Conservation (phyloP, 305 asterid genomes). For the Fraxinus sp. region DNA sequence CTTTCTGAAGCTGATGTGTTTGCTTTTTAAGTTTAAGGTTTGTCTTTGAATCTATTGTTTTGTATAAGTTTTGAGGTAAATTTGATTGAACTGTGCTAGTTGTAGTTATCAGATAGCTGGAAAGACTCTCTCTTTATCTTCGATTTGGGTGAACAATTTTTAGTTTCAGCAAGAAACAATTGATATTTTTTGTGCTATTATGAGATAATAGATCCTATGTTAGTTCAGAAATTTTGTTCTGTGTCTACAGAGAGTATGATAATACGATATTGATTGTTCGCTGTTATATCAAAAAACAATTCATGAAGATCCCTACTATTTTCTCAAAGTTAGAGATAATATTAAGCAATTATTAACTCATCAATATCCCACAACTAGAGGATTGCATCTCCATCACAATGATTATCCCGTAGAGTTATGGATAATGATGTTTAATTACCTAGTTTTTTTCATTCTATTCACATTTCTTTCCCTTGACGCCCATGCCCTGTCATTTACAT, state of each 20-base stretch:
- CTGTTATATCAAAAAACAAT: neutral
- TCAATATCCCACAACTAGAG: neutral
- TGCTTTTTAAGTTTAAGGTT: neutral
- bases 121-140: neutral
- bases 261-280: neutral
- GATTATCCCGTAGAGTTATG: neutral
- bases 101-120: neutral
- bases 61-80: neutral
- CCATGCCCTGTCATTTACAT: neutral
- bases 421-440: neutral
- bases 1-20: neutral
- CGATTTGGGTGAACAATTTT: neutral
- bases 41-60: neutral
- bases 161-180: neutral
- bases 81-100: neutral
- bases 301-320: neutral
- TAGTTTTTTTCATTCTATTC: neutral
- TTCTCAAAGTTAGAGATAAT: neutral
- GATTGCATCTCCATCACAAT: neutral
- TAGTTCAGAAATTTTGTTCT: neutral
- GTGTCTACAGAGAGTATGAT: neutral
- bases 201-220: neutral
- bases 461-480: neutral
- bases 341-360: neutral
- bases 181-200: neutral